Percentiles rank a stretch among this genome's conserved stretches.
Evolutionary conservation across 306 rosid species (phyloP).

Genomic region (Cicer judaicum): DNA sequence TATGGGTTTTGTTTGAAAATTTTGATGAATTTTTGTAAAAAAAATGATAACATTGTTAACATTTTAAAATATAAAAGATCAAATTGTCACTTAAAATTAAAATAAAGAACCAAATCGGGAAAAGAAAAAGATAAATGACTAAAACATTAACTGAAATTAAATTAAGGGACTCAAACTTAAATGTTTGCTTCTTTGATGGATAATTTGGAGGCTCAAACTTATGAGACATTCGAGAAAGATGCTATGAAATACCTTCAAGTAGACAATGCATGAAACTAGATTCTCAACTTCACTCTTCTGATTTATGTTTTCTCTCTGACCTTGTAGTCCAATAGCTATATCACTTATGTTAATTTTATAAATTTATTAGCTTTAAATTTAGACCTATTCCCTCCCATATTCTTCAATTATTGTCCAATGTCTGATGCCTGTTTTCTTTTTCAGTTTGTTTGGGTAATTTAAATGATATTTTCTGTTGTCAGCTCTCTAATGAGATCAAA

Average conservation of each 20-base stretch:
- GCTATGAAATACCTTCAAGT: constrained; percentile 90
- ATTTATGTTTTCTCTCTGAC: not conserved
- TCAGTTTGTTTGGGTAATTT: not conserved
- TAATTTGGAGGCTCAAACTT: constrained; percentile 96
- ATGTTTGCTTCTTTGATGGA: constrained; percentile 68
- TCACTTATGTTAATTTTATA: not conserved
- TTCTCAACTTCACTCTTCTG: constrained; percentile 5
- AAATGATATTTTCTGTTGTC: not conserved
- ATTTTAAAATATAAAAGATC: too few relatives aligned
- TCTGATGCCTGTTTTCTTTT: not conserved
- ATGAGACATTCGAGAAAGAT: constrained; percentile 95
- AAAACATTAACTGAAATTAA: too few relatives aligned
- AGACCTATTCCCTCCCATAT: not conserved
- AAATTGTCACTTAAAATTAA: too few relatives aligned
- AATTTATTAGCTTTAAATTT: not conserved
- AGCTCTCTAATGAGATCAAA: constrained; percentile 1
- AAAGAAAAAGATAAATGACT: too few relatives aligned
- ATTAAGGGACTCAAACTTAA: too few relatives aligned
- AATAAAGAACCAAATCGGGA: too few relatives aligned
- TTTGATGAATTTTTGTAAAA: too few relatives aligned
- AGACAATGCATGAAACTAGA: constrained; percentile 30
- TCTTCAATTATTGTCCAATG: not conserved
- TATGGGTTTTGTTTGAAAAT: too few relatives aligned
- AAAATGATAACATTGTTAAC: too few relatives aligned
- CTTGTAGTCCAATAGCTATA: not conserved